Conservation (phyloP, 164 flowering plant species). For the Aristolochia fimbriata region DNA sequence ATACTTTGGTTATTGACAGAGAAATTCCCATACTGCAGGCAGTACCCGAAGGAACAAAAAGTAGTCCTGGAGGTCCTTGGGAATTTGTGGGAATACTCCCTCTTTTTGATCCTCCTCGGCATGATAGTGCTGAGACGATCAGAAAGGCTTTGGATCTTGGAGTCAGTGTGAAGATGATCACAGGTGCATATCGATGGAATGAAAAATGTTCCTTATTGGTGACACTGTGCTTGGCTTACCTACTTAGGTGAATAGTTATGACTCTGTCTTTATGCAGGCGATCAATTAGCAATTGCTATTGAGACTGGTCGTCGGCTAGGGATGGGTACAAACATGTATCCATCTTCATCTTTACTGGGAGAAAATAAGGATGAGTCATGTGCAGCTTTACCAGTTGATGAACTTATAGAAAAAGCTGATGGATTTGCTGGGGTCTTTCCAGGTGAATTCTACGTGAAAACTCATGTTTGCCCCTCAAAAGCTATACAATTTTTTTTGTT, state of each 20-base stretch:
- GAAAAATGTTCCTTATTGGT: not conserved
- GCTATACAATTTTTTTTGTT: not conserved
- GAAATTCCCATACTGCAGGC: slow-evolving; percentile 24
- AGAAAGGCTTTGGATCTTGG: slow-evolving; percentile 60
- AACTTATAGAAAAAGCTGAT: slow-evolving; percentile 61
- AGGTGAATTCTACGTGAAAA: slow-evolving; percentile 17
- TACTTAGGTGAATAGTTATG: not conserved
- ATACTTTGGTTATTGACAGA: not conserved
- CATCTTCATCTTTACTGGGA: slow-evolving; percentile 48
- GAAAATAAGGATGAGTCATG: slow-evolving; percentile 25
- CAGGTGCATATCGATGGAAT: slow-evolving; percentile 25
- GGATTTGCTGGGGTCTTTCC: slow-evolving; percentile 79
- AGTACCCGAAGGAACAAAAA: slow-evolving; percentile 45
- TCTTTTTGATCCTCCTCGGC: slow-evolving; percentile 68
- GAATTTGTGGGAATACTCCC: slow-evolving; percentile 62
- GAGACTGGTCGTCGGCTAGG: slow-evolving; percentile 68
- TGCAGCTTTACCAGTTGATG: slow-evolving; percentile 37
- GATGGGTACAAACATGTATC: slow-evolving; percentile 70
- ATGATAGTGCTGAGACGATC: slow-evolving; percentile 67
- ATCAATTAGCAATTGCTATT: slow-evolving; percentile 54
- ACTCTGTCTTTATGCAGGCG: slow-evolving; percentile 26
- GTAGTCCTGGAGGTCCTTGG: slow-evolving; percentile 62
- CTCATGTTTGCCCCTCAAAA: not conserved
- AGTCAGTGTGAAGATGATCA: slow-evolving; percentile 65
- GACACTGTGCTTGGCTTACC: not conserved